Percentiles rank a stretch among this genome's conserved stretches.
phyloP scores from a whole-genome alignment of 2,329 filamentous ascomycete species.

The Mollisia scopiformis region DNA sequence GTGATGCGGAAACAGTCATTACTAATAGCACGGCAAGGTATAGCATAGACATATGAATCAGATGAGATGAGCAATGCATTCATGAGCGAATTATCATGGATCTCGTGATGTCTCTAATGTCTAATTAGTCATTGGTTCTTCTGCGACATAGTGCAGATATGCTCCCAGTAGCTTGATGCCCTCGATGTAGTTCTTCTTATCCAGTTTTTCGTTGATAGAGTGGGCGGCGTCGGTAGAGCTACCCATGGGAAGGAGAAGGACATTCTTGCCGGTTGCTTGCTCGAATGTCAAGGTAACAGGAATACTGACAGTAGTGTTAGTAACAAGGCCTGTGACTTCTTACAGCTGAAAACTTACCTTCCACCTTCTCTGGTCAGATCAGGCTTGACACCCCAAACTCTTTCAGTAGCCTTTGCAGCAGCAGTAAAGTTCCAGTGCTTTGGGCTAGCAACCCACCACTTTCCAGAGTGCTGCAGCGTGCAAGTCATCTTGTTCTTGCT shows the following conservation, averaged over 20 bases:
- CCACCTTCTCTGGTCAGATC: slow-evolving; percentile 97
- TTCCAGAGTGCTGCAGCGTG: slow-evolving; percentile 84
- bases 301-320: slow-evolving; percentile 62
- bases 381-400: slow-evolving; percentile 90
- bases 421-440: slow-evolving; percentile 99
- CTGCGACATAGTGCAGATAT: slow-evolving; percentile 94
- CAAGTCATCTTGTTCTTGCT: slow-evolving; percentile 92
- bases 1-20: background rate
- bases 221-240: slow-evolving; percentile 96
- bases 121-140: slow-evolving; percentile 66
- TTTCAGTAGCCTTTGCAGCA: slow-evolving; percentile 92
- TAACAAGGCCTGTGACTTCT: background rate
- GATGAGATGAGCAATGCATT: background rate
- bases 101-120: background rate
- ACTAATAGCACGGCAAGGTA: background rate
- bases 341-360: slow-evolving; percentile 54
- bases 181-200: slow-evolving; percentile 97
- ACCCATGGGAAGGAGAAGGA: slow-evolving; percentile 93
- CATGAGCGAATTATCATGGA: background rate
- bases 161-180: slow-evolving; percentile 94
- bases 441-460: slow-evolving; percentile 98
- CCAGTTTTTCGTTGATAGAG: slow-evolving; percentile 98
- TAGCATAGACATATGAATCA: slow-evolving; percentile 4
- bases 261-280: slow-evolving; percentile 97
- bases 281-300: slow-evolving; percentile 97